Conservation (phyloP, 2,329 filamentous ascomycete genomes). For the Talaromyces funiculosus region DNA sequence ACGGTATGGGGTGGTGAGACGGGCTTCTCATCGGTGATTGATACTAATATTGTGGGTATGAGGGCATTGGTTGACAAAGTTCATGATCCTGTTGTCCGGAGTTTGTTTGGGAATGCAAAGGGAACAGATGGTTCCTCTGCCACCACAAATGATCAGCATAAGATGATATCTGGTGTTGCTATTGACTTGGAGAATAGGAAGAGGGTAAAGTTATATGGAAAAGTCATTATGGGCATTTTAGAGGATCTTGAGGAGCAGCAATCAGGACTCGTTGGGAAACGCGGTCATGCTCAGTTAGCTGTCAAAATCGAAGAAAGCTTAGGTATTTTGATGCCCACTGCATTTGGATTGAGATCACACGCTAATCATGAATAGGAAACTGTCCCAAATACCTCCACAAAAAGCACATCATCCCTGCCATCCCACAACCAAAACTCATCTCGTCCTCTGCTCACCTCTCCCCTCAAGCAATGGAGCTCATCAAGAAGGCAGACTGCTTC, state of each 20-base stretch:
- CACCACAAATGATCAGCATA: constrained; percentile 29
- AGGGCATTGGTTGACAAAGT: constrained; percentile 54
- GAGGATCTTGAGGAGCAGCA: constrained; percentile 23
- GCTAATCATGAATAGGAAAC: constrained; percentile 49
- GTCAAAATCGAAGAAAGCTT: constrained; percentile 66
- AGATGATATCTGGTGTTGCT: constrained; percentile 57
- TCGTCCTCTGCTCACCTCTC: constrained; percentile 47
- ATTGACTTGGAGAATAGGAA: constrained; percentile 63
- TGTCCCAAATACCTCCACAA: constrained; percentile 84
- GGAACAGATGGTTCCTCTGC: constrained; percentile 42
- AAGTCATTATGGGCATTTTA: constrained; percentile 60
- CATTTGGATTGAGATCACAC: constrained; percentile 10
- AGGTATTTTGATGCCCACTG: constrained; percentile 31
- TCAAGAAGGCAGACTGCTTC: constrained; percentile 65
- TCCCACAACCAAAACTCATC: constrained; percentile 50
- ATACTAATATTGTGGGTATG: constrained; percentile 59
- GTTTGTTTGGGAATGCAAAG: constrained; percentile 48
- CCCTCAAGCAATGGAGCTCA: constrained; percentile 51
- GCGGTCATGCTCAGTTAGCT: constrained; percentile 52
- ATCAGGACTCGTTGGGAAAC: constrained; percentile 12
- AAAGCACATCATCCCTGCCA: constrained; percentile 55
- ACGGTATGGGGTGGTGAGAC: constrained; percentile 69
- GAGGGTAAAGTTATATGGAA: constrained; percentile 68
- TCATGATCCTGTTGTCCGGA: constrained; percentile 65
- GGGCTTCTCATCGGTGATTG: constrained; percentile 61